These are phyloP conservation scores for Trypanosomatidae sp. DNA, from an alignment of 208 protist genomes.

Conservation along the genomic window DNA sequence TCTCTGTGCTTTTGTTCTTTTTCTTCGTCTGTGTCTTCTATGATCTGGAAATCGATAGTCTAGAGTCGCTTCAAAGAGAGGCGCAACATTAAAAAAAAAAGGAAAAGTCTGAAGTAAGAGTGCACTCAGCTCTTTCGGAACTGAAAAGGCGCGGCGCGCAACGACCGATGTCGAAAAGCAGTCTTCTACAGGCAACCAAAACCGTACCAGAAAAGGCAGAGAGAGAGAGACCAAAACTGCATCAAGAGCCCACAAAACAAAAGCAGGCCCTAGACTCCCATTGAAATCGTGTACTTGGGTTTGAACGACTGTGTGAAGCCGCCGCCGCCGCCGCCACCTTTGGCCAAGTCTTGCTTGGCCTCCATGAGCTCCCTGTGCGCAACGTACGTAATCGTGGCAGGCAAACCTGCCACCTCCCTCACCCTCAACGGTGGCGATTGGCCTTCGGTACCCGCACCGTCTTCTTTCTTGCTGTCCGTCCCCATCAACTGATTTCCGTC, in stretches of 20 bases:
- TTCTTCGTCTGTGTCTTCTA: too few species aligned
- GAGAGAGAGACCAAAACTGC: too few species aligned
- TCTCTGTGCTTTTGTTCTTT: too few species aligned
- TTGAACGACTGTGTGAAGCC: constrained; percentile 29
- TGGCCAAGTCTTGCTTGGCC: constrained; percentile 49
- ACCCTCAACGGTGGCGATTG: not conserved
- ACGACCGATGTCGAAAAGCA: too few species aligned
- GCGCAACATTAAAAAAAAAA: not conserved
- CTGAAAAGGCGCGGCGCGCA: too few species aligned
- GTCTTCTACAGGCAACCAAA: too few species aligned
- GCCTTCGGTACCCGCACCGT: too few species aligned
- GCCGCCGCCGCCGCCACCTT: constrained; percentile 22
- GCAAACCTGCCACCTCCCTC: constrained; percentile 17
- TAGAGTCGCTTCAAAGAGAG: too few species aligned
- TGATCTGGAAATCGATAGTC: too few species aligned
- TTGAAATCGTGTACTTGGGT: constrained; percentile 49
- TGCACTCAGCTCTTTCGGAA: not conserved
- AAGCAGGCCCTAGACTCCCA: not conserved
- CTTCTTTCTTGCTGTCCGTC: not conserved
- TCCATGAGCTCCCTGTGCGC: constrained; percentile 80
- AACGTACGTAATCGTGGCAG: constrained; percentile 47
- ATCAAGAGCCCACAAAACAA: too few species aligned
- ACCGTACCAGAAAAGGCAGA: not conserved
- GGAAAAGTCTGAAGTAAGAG: not conserved
- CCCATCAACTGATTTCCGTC: constrained; percentile 1